Conservation (phyloP, 2,329 filamentous ascomycete species). For the Phialophora expanda region DNA sequence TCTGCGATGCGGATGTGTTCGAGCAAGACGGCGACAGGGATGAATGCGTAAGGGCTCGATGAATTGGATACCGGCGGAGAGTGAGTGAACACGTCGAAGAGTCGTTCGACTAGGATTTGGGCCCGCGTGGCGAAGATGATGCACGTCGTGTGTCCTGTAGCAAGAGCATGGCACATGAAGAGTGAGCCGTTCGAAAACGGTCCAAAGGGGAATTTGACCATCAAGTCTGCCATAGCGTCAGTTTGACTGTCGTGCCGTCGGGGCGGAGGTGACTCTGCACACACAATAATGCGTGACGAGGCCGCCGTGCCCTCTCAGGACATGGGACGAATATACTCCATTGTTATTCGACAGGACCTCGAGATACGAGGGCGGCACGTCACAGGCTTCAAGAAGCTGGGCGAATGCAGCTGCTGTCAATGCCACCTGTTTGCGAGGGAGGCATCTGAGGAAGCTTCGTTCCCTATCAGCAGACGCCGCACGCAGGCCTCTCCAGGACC, state of each 20-base stretch:
- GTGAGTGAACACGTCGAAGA: constrained; percentile 7
- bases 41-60: not conserved
- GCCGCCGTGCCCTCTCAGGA: not conserved
- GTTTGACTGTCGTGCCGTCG: not conserved
- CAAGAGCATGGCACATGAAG: constrained; percentile 7
- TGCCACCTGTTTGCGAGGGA: constrained; percentile 5
- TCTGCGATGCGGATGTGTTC: constrained; percentile 7
- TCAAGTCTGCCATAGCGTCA: constrained; percentile 6
- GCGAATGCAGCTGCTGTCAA: constrained; percentile 5
- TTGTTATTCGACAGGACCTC: constrained; percentile 19
- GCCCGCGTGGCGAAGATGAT: constrained; percentile 7
- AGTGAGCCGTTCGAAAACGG: constrained; percentile 20
- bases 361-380: constrained; percentile 15
- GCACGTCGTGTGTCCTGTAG: not conserved
- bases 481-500: no score
- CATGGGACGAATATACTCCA: constrained; percentile 10
- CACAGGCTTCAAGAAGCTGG: constrained; percentile 15
- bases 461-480: not conserved
- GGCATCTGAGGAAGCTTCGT: constrained; percentile 6
- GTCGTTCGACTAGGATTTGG: constrained; percentile 9
- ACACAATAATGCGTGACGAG: not conserved
- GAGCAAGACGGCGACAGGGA: constrained; percentile 1
- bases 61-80: not conserved
- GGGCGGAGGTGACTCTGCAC: not conserved
- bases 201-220: constrained; percentile 18